Percentiles rank a stretch among this genome's conserved stretches.
Conservation (phyloP, 495 filamentous ascomycete genomes). For the Tuber magnatum region DNA sequence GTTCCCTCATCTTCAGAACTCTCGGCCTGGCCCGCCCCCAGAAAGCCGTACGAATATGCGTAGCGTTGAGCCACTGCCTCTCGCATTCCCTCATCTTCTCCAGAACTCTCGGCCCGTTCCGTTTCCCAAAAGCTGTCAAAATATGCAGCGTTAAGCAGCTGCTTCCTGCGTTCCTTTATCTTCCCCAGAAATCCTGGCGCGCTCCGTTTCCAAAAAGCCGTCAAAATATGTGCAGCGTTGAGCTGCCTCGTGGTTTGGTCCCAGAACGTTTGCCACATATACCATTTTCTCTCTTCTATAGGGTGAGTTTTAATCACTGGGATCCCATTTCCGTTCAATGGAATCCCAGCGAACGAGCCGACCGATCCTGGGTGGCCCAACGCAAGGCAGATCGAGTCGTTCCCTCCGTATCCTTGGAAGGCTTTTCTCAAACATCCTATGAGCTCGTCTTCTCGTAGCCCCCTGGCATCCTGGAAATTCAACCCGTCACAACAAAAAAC, state of each 20-base stretch:
- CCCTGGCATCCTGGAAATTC: not conserved
- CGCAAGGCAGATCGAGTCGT: not conserved
- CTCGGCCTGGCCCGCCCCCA: too few species aligned
- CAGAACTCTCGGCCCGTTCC: too few species aligned
- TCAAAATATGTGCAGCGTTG: conserved; percentile 5
- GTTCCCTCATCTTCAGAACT: too few species aligned
- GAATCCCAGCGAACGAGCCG: conserved; percentile 5
- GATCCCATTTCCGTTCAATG: not conserved
- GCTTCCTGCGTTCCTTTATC: too few species aligned
- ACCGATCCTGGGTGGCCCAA: not conserved
- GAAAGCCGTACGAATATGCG: too few species aligned
- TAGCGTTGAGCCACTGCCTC: too few species aligned
- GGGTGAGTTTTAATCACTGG: not conserved
- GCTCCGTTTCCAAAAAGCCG: too few species aligned
- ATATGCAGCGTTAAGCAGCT: too few species aligned
- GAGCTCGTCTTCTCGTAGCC: not conserved
- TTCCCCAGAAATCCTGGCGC: too few species aligned
- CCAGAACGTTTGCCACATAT: not conserved
- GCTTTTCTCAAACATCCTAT: not conserved
- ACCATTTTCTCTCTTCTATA: not conserved
- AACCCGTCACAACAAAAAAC: not conserved
- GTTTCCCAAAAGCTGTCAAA: too few species aligned
- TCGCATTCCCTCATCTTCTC: too few species aligned
- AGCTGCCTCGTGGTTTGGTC: not conserved
- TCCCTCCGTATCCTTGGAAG: conserved; percentile 1